These are phyloP conservation scores for Paraglomus occultum DNA, from an alignment of 192 early-diverging fungal species.

Conservation along the genomic window DNA sequence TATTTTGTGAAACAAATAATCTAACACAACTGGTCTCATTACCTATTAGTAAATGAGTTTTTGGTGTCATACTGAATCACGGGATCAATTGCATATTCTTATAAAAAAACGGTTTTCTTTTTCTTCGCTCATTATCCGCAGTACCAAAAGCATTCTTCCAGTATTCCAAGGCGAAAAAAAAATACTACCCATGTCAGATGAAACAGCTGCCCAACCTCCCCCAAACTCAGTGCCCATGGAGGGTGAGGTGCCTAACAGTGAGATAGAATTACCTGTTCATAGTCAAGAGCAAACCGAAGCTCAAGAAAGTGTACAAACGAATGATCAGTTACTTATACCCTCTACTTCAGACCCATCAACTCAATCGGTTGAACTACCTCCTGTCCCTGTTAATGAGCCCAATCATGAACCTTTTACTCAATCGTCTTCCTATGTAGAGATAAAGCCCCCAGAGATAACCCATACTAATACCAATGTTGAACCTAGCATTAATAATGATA, in stretches of 20 bases:
- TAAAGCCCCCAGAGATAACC: slow-evolving; percentile 1
- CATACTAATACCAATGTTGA: background rate
- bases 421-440: slow-evolving; percentile 1
- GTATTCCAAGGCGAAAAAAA: no score
- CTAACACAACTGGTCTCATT: no score
- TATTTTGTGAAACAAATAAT: no score
- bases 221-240: background rate
- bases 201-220: background rate
- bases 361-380: slow-evolving; percentile 1
- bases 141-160: no score
- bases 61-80: no score
- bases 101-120: no score
- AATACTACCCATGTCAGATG: no score
- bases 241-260: background rate
- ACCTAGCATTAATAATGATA: background rate
- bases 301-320: background rate
- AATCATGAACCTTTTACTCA: background rate
- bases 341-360: background rate
- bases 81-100: no score
- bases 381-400: no score
- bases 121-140: no score
- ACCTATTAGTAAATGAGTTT: no score
- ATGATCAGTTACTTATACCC: background rate
- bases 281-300: slow-evolving; percentile 1
- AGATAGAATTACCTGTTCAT: slow-evolving; percentile 10